These are phyloP conservation scores for Entamoeba histolytica DNA, from an alignment of 208 protist genomes.

Conservation along the genomic window DNA sequence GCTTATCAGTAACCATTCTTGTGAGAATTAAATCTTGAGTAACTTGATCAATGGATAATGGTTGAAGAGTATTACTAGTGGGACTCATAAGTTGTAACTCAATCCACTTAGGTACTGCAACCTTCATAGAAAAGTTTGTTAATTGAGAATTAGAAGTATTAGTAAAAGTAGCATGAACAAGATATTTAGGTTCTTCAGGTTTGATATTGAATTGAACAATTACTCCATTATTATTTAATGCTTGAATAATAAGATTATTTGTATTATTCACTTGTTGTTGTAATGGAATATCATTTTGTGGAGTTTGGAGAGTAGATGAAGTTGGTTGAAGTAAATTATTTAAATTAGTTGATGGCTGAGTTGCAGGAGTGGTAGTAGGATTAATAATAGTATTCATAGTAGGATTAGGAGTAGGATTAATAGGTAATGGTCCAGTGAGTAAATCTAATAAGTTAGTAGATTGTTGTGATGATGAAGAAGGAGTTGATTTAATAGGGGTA, in stretches of 20 bases:
- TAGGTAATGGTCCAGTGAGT: neutral
- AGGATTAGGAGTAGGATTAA: neutral
- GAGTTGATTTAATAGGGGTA: neutral
- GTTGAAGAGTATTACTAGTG: no score
- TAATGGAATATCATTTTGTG: neutral
- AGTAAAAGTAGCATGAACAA: no score
- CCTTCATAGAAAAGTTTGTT: no score
- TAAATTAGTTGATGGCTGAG: no score
- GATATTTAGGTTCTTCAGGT: no score
- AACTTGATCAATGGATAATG: no score
- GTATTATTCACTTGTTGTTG: neutral
- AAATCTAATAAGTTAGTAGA: neutral
- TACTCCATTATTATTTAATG: neutral
- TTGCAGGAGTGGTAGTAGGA: neutral
- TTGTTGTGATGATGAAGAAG: neutral
- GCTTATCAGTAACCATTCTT: no score
- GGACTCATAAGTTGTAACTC: no score
- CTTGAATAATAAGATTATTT: neutral
- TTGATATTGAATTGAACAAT: neutral
- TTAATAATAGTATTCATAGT: neutral
- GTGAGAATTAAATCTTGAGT: no score
- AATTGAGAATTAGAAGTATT: no score
- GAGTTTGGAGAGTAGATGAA: neutral
- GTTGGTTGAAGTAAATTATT: neutral
- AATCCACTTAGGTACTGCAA: no score